These are phyloP conservation scores for Lomentospora prolificans DNA, from an alignment of 2,329 filamentous ascomycete genomes.

Conservation along the genomic window DNA sequence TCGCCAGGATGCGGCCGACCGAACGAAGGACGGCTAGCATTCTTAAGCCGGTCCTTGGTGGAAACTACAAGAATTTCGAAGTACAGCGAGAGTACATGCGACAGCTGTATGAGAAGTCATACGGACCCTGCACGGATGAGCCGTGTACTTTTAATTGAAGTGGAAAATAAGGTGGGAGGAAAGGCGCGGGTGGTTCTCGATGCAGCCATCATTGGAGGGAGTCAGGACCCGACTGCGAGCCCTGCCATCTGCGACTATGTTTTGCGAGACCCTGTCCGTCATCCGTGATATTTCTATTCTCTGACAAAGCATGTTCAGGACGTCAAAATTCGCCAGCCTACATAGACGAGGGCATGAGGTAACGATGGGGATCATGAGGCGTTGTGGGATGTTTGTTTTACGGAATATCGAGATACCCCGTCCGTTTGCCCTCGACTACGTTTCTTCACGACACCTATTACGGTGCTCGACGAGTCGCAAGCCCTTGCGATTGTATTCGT, in stretches of 20 bases:
- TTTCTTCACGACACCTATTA: too few relatives aligned
- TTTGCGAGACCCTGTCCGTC: too few relatives aligned
- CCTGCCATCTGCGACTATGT: background rate
- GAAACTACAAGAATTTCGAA: conserved; percentile 13
- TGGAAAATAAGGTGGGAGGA: too few relatives aligned
- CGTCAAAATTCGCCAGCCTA: background rate
- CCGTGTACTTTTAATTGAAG: background rate
- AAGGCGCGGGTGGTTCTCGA: too few relatives aligned
- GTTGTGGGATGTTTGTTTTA: background rate
- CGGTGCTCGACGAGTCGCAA: too few relatives aligned
- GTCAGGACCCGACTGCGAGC: background rate
- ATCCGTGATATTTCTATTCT: background rate
- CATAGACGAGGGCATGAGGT: background rate
- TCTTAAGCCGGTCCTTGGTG: conserved; percentile 12
- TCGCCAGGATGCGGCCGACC: conserved; percentile 25
- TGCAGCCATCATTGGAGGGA: background rate
- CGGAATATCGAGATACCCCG: conserved; percentile 5
- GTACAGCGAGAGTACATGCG: conserved; percentile 9
- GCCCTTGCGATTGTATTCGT: background rate
- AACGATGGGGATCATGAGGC: background rate
- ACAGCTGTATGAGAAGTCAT: background rate
- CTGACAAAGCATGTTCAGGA: background rate
- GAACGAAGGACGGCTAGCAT: conserved; percentile 1
- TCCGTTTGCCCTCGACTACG: background rate
- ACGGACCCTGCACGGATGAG: background rate